Evolutionary conservation across 2,329 filamentous ascomycete genomes (phyloP).

Genomic region (Stachybotrys elegans): DNA sequence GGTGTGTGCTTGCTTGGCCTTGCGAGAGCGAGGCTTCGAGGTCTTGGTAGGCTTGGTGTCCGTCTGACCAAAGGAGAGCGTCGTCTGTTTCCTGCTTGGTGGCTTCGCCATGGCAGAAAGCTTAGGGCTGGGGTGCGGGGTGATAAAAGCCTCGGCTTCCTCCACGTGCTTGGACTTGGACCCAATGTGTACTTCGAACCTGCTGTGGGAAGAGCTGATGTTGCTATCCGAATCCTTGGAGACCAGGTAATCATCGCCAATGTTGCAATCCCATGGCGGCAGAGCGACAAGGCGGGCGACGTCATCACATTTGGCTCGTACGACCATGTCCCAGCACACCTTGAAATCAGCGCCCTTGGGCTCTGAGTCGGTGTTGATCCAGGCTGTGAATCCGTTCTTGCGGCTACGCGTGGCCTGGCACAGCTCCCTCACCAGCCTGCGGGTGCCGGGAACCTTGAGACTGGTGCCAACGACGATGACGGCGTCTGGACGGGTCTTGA

Average conservation of each 20-base stretch:
- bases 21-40: slow-evolving; percentile 25
- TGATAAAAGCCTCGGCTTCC: slow-evolving; percentile 47
- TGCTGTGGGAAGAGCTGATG: slow-evolving; percentile 35
- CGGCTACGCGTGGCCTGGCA: slow-evolving; percentile 80
- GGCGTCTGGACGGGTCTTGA: slow-evolving; percentile 81
- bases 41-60: slow-evolving; percentile 13
- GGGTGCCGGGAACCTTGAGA: slow-evolving; percentile 89
- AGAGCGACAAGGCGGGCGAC: slow-evolving; percentile 69
- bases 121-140: slow-evolving; percentile 52
- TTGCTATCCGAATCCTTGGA: slow-evolving; percentile 39
- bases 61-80: slow-evolving; percentile 37
- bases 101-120: slow-evolving; percentile 35
- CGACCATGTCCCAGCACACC: slow-evolving; percentile 88
- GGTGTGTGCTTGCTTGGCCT: slow-evolving; percentile 27
- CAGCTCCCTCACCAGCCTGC: slow-evolving; percentile 84
- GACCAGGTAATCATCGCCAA: slow-evolving; percentile 45
- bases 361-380: slow-evolving; percentile 87
- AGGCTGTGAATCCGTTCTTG: slow-evolving; percentile 80
- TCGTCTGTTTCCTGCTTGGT: slow-evolving; percentile 45
- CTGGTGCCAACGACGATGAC: slow-evolving; percentile 94
- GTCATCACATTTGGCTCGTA: slow-evolving; percentile 82
- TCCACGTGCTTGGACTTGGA: slow-evolving; percentile 35
- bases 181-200: slow-evolving; percentile 25
- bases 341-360: slow-evolving; percentile 81
- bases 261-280: slow-evolving; percentile 51